Percentiles rank a stretch among this genome's conserved stretches.
Evolutionary conservation across 2,329 filamentous ascomycete genomes (phyloP).

Genomic region (Aspergillus candidus): DNA sequence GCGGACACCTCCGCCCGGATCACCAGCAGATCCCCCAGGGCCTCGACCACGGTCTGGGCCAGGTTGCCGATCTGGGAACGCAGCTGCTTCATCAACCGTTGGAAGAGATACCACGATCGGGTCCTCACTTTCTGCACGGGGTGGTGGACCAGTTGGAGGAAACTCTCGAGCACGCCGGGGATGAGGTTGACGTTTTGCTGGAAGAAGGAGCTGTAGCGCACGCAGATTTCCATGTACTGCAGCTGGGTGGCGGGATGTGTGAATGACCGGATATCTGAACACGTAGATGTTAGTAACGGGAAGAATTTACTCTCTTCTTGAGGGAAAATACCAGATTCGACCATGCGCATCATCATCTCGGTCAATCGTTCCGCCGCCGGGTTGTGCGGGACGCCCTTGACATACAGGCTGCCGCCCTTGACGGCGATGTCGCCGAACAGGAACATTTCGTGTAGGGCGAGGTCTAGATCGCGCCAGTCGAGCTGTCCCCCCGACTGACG

Average conservation of each 20-base stretch:
- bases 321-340: slow-evolving; percentile 66
- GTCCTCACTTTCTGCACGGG: slow-evolving; percentile 79
- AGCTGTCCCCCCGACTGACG: slow-evolving; percentile 67
- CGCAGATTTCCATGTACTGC: slow-evolving; percentile 98
- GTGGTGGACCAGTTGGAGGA: slow-evolving; percentile 85
- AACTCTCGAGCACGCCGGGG: slow-evolving; percentile 80
- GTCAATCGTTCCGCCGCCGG: slow-evolving; percentile 74
- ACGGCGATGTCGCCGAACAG: slow-evolving; percentile 92
- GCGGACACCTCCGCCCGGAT: slow-evolving; percentile 86
- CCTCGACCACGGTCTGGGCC: slow-evolving; percentile 84
- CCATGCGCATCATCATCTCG: slow-evolving; percentile 93
- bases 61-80: slow-evolving; percentile 79
- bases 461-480: slow-evolving; percentile 91
- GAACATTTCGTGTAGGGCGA: slow-evolving; percentile 92
- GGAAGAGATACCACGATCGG: slow-evolving; percentile 95
- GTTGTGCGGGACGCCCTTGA: slow-evolving; percentile 74
- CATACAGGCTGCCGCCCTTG: slow-evolving; percentile 76
- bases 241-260: slow-evolving; percentile 86
- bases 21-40: slow-evolving; percentile 76
- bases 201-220: slow-evolving; percentile 89
- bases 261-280: slow-evolving; percentile 70
- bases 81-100: slow-evolving; percentile 83
- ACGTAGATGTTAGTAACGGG: slow-evolving; percentile 6
- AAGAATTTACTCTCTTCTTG: slow-evolving; percentile 5
- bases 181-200: slow-evolving; percentile 77